A percentile compares a stretch with the other conserved stretches of the same genome.
phyloP scores from a whole-genome alignment of 2,329 filamentous ascomycete genomes.

The Fusarium coicis region DNA sequence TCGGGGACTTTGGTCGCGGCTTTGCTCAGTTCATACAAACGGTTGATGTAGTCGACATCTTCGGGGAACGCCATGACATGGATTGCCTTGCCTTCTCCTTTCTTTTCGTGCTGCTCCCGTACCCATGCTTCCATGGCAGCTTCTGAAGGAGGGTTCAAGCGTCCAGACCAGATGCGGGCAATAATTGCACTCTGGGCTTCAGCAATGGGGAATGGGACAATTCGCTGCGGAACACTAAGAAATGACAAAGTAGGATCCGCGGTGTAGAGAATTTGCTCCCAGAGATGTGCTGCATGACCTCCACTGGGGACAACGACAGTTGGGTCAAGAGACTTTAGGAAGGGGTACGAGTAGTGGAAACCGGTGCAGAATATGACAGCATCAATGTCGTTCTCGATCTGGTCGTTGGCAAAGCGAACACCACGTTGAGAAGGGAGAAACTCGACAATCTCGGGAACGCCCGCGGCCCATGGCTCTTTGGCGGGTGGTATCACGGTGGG shows the following conservation, averaged over 20 bases:
- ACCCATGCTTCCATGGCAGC: conserved; percentile 73
- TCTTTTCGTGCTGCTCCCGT: conserved; percentile 59
- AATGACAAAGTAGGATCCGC: conserved; percentile 74
- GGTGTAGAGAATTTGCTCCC: conserved; percentile 75
- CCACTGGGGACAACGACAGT: conserved; percentile 70
- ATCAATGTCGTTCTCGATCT: conserved; percentile 73
- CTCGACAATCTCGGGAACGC: conserved; percentile 59
- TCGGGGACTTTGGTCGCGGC: conserved; percentile 46
- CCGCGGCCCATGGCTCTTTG: conserved; percentile 47
- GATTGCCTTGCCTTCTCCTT: conserved; percentile 54
- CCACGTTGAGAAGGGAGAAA: conserved; percentile 56
- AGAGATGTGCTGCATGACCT: conserved; percentile 73
- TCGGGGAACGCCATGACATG: conserved; percentile 60
- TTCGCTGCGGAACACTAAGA: conserved; percentile 71
- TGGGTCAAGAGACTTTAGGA: conserved; percentile 60
- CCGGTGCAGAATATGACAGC: conserved; percentile 85
- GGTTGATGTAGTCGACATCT: conserved; percentile 71
- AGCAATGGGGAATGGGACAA: conserved; percentile 77
- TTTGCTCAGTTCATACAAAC: conserved; percentile 61
- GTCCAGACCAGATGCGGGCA: conserved; percentile 72
- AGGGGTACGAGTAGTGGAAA: conserved; percentile 85
- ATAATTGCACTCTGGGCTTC: conserved; percentile 76
- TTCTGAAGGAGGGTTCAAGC: conserved; percentile 64
- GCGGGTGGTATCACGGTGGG: conserved; percentile 40
- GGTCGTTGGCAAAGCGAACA: conserved; percentile 72